These are phyloP conservation scores for Trichoderma sp. DNA, from an alignment of 2,329 filamentous ascomycete genomes.

Conservation along the genomic window DNA sequence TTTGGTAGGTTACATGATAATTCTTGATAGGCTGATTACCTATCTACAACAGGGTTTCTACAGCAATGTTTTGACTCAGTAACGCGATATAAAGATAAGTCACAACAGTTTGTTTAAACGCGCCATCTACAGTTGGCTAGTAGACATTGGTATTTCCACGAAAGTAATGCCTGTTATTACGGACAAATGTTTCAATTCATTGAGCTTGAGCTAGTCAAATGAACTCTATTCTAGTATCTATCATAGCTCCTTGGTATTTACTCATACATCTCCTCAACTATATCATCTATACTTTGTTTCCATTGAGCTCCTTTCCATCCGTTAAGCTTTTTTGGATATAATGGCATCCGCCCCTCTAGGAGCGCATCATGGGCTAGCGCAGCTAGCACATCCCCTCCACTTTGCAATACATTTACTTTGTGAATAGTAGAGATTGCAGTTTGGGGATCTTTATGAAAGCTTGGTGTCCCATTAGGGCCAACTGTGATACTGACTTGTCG, in stretches of 20 bases:
- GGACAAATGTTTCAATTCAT: too few relatives aligned
- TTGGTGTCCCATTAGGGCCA: not conserved
- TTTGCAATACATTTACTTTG: not conserved
- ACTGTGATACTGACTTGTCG: not conserved
- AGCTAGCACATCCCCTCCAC: not conserved
- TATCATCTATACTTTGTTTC: not conserved
- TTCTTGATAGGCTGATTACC: too few relatives aligned
- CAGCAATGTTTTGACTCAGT: too few relatives aligned
- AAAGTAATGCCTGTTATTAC: too few relatives aligned
- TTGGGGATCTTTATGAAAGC: slow-evolving; percentile 7
- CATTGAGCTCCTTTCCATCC: not conserved
- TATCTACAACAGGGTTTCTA: too few relatives aligned
- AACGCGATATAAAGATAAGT: too few relatives aligned
- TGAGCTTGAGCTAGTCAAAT: too few relatives aligned
- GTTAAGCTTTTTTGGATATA: not conserved
- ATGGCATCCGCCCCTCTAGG: not conserved
- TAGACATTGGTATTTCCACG: too few relatives aligned
- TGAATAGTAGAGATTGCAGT: not conserved
- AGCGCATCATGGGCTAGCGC: not conserved
- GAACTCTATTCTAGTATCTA: not conserved
- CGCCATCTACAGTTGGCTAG: too few relatives aligned
- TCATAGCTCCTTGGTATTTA: not conserved
- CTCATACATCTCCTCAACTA: not conserved
- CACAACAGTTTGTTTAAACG: too few relatives aligned
- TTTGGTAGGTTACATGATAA: not conserved